A percentile compares a stretch with the other conserved stretches of the same genome.
These are phyloP conservation scores for Glycine latifolia DNA, from an alignment of 306 rosid species.

Conservation along the genomic window DNA sequence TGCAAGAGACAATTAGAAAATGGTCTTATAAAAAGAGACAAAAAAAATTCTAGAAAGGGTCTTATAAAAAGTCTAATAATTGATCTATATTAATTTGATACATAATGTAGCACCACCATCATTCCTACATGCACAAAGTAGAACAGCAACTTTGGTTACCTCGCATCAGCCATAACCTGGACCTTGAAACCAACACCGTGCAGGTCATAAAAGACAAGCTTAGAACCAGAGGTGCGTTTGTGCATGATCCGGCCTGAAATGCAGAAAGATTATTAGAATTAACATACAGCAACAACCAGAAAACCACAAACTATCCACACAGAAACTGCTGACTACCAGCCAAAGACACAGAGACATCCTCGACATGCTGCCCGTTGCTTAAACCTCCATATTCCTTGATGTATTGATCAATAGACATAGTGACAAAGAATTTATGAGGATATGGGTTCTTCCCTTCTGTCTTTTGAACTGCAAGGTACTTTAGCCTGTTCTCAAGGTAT, in stretches of 20 bases:
- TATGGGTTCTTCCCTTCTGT: slow-evolving; percentile 69
- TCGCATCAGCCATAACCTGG: slow-evolving; percentile 90
- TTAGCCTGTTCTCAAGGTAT: slow-evolving; percentile 84
- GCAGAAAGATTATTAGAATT: not conserved
- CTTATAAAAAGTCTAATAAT: too few species aligned
- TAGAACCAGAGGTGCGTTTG: slow-evolving; percentile 76
- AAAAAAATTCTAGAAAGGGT: too few species aligned
- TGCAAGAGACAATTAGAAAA: too few species aligned
- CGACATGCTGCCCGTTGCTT: slow-evolving; percentile 77
- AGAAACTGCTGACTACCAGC: slow-evolving; percentile 60
- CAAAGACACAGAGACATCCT: slow-evolving; percentile 67
- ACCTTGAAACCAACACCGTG: slow-evolving; percentile 71
- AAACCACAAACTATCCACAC: slow-evolving; percentile 31
- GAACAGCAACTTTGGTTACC: slow-evolving; percentile 51
- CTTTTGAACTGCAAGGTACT: slow-evolving; percentile 66
- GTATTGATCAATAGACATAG: slow-evolving; percentile 62
- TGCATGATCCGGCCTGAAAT: slow-evolving; percentile 65
- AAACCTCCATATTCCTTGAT: slow-evolving; percentile 38
- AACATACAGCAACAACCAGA: slow-evolving; percentile 30
- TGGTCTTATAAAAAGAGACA: too few species aligned
- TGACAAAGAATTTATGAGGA: slow-evolving; percentile 82
- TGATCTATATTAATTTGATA: not conserved
- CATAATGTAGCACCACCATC: not conserved
- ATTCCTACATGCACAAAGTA: not conserved
- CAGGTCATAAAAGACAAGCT: slow-evolving; percentile 80